Percentiles rank a stretch among this genome's conserved stretches.
Evolutionary conservation across 2,329 filamentous ascomycete genomes (phyloP).

Genomic region (Talaromyces sp.): DNA sequence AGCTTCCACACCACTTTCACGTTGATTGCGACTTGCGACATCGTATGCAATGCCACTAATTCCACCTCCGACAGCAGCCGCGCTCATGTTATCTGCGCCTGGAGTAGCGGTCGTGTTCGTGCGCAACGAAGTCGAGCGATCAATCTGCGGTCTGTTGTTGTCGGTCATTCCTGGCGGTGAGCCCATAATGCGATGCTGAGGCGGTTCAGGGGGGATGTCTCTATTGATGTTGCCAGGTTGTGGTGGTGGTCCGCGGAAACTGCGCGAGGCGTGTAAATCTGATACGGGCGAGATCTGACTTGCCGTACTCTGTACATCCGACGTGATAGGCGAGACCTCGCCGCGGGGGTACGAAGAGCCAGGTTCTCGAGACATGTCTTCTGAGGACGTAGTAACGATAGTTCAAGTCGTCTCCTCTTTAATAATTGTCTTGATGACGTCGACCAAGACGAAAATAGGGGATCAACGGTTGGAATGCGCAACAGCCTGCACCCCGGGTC

Average conservation of each 20-base stretch:
- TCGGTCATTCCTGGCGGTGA: background rate
- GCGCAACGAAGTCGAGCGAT: slow-evolving; percentile 33
- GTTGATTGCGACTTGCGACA: slow-evolving; percentile 63
- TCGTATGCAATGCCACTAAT: slow-evolving; percentile 67
- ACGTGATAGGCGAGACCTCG: slow-evolving; percentile 18
- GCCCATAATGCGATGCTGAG: slow-evolving; percentile 20
- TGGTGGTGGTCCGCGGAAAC: slow-evolving; percentile 21
- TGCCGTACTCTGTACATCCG: slow-evolving; percentile 10
- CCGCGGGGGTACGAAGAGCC: slow-evolving; percentile 4
- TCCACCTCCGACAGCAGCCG: slow-evolving; percentile 60
- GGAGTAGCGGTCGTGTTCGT: slow-evolving; percentile 52
- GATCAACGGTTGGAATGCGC: slow-evolving; percentile 11
- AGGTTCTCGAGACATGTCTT: slow-evolving; percentile 15
- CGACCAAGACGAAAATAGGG: slow-evolving; percentile 1
- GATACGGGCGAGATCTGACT: slow-evolving; percentile 18
- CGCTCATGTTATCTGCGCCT: slow-evolving; percentile 66
- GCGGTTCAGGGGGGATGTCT: slow-evolving; percentile 21
- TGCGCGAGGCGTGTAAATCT: slow-evolving; percentile 3
- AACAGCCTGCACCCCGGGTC: background rate
- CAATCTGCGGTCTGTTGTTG: slow-evolving; percentile 21
- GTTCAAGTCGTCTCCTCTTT: background rate
- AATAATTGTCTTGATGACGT: background rate
- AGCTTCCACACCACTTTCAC: slow-evolving; percentile 65
- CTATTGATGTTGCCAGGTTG: slow-evolving; percentile 19
- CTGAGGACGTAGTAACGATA: background rate